Conservation (phyloP, 2,329 filamentous ascomycete genomes). For the Tympanopsis confertula region DNA sequence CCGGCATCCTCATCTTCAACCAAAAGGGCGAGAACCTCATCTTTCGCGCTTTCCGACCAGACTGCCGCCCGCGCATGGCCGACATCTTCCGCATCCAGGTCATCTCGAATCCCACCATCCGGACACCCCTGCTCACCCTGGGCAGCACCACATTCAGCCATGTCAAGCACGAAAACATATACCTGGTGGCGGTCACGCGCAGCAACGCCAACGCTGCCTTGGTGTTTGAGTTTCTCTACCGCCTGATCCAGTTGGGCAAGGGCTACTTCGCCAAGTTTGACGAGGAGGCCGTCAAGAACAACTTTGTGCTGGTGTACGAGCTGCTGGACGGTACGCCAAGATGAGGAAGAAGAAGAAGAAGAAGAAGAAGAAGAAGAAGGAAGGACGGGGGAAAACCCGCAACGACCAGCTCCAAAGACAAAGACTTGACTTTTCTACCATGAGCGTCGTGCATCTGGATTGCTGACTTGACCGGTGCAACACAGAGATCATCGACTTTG, state of each 20-base stretch:
- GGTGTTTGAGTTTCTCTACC: slow-evolving; percentile 95
- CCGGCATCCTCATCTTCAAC: slow-evolving; percentile 95
- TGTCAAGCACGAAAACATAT: slow-evolving; percentile 99
- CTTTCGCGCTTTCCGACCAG: slow-evolving; percentile 95
- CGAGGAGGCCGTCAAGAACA: slow-evolving; percentile 98
- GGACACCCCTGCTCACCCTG: slow-evolving; percentile 90
- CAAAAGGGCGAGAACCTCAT: slow-evolving; percentile 99
- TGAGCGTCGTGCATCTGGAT: neutral
- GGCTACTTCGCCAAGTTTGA: slow-evolving; percentile 99
- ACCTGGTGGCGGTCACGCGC: slow-evolving; percentile 92
- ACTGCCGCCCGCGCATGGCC: slow-evolving; percentile 91
- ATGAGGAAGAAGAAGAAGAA: neutral
- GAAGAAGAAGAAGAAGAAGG: slow-evolving; percentile 1
- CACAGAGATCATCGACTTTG: slow-evolving; percentile 92
- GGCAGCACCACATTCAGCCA: slow-evolving; percentile 98
- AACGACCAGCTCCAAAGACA: too few relatives aligned
- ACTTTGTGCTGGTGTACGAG: slow-evolving; percentile 98
- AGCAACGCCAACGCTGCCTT: slow-evolving; percentile 98
- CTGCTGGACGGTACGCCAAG: slow-evolving; percentile 65
- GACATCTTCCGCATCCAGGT: slow-evolving; percentile 99
- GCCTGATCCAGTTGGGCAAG: slow-evolving; percentile 77
- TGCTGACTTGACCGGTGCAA: slow-evolving; percentile 5
- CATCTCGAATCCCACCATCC: slow-evolving; percentile 94
- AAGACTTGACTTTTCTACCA: too few relatives aligned
- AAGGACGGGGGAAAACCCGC: slow-evolving; percentile 1